Percentiles rank a stretch among this genome's conserved stretches.
phyloP scores from a whole-genome alignment of 148 eudicot species.

The Amaranthus cruentus region DNA sequence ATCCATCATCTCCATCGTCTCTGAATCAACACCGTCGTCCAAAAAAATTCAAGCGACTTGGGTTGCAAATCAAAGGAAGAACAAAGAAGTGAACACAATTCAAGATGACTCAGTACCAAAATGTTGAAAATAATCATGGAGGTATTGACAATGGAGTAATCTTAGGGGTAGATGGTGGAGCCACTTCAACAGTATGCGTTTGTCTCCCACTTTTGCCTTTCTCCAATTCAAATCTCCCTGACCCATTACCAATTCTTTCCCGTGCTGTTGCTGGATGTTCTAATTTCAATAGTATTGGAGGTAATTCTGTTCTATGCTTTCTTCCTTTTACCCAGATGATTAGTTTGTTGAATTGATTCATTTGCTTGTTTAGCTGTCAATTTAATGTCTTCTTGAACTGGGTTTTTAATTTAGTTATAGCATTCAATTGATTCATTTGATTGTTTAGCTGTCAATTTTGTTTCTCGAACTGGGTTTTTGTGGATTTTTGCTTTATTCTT shows the following conservation, averaged over 20 bases:
- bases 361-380: background rate
- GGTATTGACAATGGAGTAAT: conserved; percentile 34
- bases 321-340: background rate
- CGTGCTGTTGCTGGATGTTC: conserved; percentile 80
- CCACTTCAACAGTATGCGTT: conserved; percentile 77
- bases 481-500: background rate
- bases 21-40: too few species aligned
- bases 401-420: background rate
- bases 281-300: conserved; percentile 83
- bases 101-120: conserved; percentile 32
- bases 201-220: conserved; percentile 45
- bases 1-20: too few species aligned
- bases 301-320: conserved; percentile 22
- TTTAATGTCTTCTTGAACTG: background rate
- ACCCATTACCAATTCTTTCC: conserved; percentile 47
- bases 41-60: too few species aligned
- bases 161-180: conserved; percentile 76
- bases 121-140: conserved; percentile 27
- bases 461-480: background rate
- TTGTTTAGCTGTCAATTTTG: background rate
- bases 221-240: conserved; percentile 29
- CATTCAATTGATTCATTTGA: too few species aligned
- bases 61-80: too few species aligned
- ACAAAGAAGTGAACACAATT: too few species aligned
- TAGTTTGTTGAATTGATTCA: background rate